Evolutionary conservation across 202 grass and related monocot species (phyloP).

Genomic region (Eragrostis tef): DNA sequence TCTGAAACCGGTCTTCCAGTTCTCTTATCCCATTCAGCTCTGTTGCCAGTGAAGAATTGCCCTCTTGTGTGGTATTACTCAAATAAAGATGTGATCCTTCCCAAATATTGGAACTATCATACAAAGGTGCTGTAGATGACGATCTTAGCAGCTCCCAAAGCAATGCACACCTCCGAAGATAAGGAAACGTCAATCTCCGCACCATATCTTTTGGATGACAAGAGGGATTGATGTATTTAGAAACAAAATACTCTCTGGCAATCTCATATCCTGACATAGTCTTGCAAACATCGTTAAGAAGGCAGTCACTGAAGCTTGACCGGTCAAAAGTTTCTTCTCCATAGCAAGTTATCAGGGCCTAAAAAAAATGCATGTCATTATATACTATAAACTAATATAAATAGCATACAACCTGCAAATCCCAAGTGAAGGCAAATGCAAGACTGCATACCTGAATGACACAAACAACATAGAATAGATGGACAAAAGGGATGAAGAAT

Average conservation of each 20-base stretch:
- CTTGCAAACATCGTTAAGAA: slow-evolving; percentile 81
- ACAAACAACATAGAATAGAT: slow-evolving; percentile 89
- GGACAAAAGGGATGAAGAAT: slow-evolving; percentile 75
- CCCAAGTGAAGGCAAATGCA: slow-evolving; percentile 6
- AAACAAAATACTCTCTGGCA: slow-evolving; percentile 81
- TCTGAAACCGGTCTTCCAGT: slow-evolving; percentile 79
- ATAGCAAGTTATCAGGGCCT: slow-evolving; percentile 94
- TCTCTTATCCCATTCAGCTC: slow-evolving; percentile 76
- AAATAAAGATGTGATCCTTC: slow-evolving; percentile 74
- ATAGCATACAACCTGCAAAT: slow-evolving; percentile 20
- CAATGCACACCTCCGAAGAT: slow-evolving; percentile 83
- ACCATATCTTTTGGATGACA: slow-evolving; percentile 77
- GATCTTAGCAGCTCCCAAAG: slow-evolving; percentile 82
- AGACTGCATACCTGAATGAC: slow-evolving; percentile 77
- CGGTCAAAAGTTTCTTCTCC: slow-evolving; percentile 68
- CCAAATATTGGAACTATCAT: slow-evolving; percentile 77
- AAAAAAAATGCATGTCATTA: slow-evolving; percentile 37
- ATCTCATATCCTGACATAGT: slow-evolving; percentile 66
- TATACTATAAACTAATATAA: slow-evolving; percentile 34
- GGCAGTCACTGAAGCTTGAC: slow-evolving; percentile 69
- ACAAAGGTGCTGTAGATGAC: slow-evolving; percentile 57
- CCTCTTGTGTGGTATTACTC: slow-evolving; percentile 54
- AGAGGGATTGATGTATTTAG: slow-evolving; percentile 70
- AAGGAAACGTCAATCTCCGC: slow-evolving; percentile 91
- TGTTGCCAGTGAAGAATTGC: slow-evolving; percentile 46